phyloP scores from a whole-genome alignment of 345 rosid species.

The Lepidium sativum region DNA sequence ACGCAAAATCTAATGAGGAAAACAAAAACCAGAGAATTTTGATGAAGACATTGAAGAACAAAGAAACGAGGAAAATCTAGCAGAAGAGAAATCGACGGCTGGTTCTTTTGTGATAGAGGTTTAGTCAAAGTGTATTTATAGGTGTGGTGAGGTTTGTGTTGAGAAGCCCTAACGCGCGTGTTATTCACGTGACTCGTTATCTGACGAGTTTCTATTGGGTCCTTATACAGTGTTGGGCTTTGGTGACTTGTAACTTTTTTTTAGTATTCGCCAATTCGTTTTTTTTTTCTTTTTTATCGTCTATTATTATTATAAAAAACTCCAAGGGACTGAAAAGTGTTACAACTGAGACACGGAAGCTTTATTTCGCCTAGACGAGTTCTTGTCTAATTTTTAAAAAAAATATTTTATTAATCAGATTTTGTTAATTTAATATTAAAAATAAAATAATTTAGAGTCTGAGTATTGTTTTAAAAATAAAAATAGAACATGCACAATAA shows the following conservation, averaged over 20 bases:
- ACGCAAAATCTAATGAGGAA: background rate
- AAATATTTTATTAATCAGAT: too few species aligned
- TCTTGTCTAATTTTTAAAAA: too few species aligned
- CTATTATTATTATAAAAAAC: too few species aligned
- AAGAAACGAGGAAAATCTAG: background rate
- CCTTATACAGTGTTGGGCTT: background rate
- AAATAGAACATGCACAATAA: background rate
- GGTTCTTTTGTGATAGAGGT: background rate
- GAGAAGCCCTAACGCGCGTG: conserved; percentile 18
- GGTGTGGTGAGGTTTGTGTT: background rate
- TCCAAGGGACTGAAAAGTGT: too few species aligned
- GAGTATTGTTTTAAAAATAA: too few species aligned
- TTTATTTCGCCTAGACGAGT: too few species aligned
- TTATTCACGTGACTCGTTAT: background rate
- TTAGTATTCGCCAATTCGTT: background rate
- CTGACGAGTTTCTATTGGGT: background rate
- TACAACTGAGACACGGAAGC: too few species aligned
- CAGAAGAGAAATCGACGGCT: conserved; percentile 7
- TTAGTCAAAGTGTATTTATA: conserved; percentile 18
- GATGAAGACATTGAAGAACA: background rate
- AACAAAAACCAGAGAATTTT: too few species aligned
- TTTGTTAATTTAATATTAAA: too few species aligned
- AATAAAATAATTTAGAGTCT: too few species aligned
- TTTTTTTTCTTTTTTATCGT: too few species aligned
- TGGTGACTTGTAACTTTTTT: background rate